Conservation (phyloP, 169 alveolate species). For the Toxoplasma gondii region DNA sequence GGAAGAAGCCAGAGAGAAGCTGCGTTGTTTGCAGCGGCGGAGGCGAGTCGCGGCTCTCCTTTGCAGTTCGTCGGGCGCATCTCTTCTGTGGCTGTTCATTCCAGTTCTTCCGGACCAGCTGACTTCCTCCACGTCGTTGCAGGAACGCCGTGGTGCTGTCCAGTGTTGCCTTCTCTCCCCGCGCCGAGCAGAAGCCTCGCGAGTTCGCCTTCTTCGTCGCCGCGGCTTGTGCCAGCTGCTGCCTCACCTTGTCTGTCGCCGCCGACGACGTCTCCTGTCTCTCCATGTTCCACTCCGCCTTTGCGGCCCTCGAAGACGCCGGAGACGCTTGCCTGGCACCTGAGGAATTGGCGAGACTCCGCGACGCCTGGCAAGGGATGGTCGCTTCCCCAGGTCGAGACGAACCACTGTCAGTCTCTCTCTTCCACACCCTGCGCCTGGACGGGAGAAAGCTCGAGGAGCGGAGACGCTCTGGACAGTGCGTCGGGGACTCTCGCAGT, state of each 20-base stretch:
- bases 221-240: background rate
- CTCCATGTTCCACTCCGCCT: background rate
- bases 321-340: background rate
- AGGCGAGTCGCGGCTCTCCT: background rate
- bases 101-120: background rate
- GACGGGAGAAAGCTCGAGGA: too few species aligned
- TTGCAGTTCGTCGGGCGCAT: background rate
- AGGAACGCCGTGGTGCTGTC: slow-evolving; percentile 7
- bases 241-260: background rate
- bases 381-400: too few species aligned
- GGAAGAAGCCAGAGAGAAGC: background rate
- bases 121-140: slow-evolving; percentile 12
- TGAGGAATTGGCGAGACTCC: background rate
- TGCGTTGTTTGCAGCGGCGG: background rate
- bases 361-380: too few species aligned
- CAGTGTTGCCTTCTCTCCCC: background rate
- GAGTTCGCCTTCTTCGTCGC: background rate
- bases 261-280: background rate
- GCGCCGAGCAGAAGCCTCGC: background rate
- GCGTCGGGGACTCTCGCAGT: slow-evolving; percentile 45
- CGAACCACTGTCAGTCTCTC: too few species aligned
- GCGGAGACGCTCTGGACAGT: too few species aligned
- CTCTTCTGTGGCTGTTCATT: background rate
- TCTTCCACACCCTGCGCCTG: too few species aligned
- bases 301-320: too few species aligned